Base-by-base conservation (phyloP, 495 filamentous ascomycete genomes). In the Lophiotrema nucula region DNA sequence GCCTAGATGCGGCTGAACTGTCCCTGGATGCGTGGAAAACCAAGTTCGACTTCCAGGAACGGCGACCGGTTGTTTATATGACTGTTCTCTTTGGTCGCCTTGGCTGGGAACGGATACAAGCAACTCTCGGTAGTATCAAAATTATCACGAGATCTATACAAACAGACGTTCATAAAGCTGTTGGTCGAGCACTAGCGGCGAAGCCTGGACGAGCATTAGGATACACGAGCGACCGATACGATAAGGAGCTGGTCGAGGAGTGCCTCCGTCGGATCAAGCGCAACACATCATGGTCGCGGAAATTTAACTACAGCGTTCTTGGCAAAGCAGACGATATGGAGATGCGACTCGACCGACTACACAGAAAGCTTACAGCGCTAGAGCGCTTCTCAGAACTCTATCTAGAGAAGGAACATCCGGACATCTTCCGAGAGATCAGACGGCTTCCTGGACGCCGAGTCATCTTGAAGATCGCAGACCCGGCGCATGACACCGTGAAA, bases 41-140 rank as follows among this genome's bases (percentile, higher is more conserved):
- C 19, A 60, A 60, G 19, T 60, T 27, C 44, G 57, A 60, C 41
- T 25, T 60, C n/a, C 57, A 48, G 16, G 42, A 53, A 11, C 49
- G 50, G n/a, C 49, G 57, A 21, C 42, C 49, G 13, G 15, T 48
- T 4, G 33, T 48, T 12, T 60, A 60, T 43, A 41, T 41, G 49
- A 28, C 54, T 27, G 57, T 54, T 1, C 43, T 60, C 1, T 60
- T 60, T 27, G 57, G 57, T 8, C 26, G 24, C 12, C 10, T 16
- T 13, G 57, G 57, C 10, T 54, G 41, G 27, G 31, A 47, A 22
- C 49, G 44, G 13, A 48, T 60, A 16, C 27, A 41, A 18, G 24
- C n/a, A 16, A 27, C 49, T 2, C 57, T 60, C 26, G 37, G 27
- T 23, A 28, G 31, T 39, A 33, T 54, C 27, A 11, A 47, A 18